Evolutionary conservation across 805 yeast genomes (phyloP).

Genomic region (Lachancea fermentati): DNA sequence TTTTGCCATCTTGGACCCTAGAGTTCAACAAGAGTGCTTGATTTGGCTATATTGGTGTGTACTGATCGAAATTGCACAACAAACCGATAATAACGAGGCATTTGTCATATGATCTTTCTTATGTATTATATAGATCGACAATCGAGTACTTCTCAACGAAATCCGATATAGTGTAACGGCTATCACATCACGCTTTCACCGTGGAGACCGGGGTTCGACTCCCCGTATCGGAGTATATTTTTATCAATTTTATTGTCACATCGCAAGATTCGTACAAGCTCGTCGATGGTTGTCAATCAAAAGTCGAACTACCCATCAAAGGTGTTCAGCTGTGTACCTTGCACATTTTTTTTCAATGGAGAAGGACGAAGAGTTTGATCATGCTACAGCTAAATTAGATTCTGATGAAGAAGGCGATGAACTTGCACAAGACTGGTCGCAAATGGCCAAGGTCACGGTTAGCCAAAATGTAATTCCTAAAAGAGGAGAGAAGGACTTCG

Average conservation of each 20-base stretch:
- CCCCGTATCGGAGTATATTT: constrained; percentile 16
- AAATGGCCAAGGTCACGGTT: constrained; percentile 27
- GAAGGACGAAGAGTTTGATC: constrained; percentile 2
- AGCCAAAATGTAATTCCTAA: constrained; percentile 44
- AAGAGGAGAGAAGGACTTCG: constrained; percentile 82
- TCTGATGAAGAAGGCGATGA: constrained; percentile 37
- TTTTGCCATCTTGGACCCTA: too few relatives aligned
- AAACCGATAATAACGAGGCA: neutral
- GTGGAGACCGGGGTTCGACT: constrained; percentile 18
- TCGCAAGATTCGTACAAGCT: neutral
- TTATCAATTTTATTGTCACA: constrained; percentile 1
- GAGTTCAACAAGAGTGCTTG: too few relatives aligned
- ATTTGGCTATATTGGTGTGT: too few relatives aligned
- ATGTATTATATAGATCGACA: too few relatives aligned
- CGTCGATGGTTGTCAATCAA: neutral
- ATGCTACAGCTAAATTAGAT: constrained; percentile 5
- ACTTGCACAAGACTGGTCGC: constrained; percentile 50
- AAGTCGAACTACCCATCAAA: too few relatives aligned
- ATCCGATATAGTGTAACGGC: constrained; percentile 18
- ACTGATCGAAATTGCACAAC: too few relatives aligned
- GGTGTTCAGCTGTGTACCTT: too few relatives aligned
- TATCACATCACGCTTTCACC: constrained; percentile 18
- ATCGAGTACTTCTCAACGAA: too few relatives aligned
- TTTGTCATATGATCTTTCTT: neutral
- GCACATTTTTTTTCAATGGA: too few relatives aligned